Percentiles rank a stretch among this genome's conserved stretches.
Conservation (phyloP, 306 rosid species). For the Cucurbita argyrosperma region DNA sequence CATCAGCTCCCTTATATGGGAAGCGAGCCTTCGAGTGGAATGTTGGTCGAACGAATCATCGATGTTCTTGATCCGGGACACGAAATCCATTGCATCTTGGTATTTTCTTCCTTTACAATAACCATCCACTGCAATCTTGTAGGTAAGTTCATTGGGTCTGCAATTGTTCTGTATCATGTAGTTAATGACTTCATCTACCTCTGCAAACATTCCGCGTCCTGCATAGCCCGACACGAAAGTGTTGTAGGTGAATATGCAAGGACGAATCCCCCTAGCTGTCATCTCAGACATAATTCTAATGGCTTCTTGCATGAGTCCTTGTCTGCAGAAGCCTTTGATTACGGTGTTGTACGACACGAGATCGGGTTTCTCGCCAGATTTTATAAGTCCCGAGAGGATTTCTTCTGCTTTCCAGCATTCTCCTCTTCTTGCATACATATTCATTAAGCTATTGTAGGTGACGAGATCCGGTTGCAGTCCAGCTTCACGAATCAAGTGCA, state of each 20-base stretch:
- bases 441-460: constrained; percentile 75
- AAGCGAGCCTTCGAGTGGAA: constrained; percentile 47
- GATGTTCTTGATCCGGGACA: constrained; percentile 44
- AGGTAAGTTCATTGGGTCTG: constrained; percentile 69
- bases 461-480: constrained; percentile 71
- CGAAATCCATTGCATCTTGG: constrained; percentile 58
- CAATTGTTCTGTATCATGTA: constrained; percentile 72
- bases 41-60: constrained; percentile 41
- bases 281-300: constrained; percentile 65
- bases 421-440: constrained; percentile 69
- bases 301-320: constrained; percentile 83
- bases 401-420: constrained; percentile 93
- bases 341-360: constrained; percentile 73
- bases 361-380: constrained; percentile 59
- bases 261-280: constrained; percentile 59
- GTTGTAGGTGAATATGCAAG: constrained; percentile 76
- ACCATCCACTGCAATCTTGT: constrained; percentile 80
- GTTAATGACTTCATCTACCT: constrained; percentile 66
- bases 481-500: constrained; percentile 28
- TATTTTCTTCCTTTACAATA: constrained; percentile 54
- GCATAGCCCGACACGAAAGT: constrained; percentile 75
- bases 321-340: constrained; percentile 81
- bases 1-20: constrained; percentile 33
- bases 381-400: constrained; percentile 47
- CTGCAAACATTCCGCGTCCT: constrained; percentile 48